Percentiles rank a stretch among this genome's conserved stretches.
Conservation (phyloP, 2,329 filamentous ascomycete genomes). For the Colletotrichum cordylinicola region DNA sequence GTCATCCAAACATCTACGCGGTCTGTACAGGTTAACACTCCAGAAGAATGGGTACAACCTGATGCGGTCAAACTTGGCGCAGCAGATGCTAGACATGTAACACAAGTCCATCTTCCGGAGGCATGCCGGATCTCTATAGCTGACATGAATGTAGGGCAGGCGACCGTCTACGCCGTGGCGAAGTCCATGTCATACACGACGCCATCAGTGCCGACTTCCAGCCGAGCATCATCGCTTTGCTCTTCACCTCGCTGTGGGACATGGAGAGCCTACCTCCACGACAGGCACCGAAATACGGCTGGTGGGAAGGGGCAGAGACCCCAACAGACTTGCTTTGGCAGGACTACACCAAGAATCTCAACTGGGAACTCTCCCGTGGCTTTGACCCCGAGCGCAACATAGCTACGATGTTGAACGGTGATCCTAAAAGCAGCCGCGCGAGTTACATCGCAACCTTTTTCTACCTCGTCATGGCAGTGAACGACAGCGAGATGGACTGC, state of each 20-base stretch:
- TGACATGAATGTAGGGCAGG: constrained; percentile 38
- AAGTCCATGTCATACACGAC: constrained; percentile 37
- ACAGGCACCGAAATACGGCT: constrained; percentile 39
- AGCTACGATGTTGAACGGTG: constrained; percentile 38
- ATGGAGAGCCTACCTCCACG: constrained; percentile 37
- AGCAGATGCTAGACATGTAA: constrained; percentile 49
- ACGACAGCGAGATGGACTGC: constrained; percentile 44
- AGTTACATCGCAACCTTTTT: constrained; percentile 53
- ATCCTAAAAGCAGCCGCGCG: constrained; percentile 44
- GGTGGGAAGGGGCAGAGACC: constrained; percentile 41
- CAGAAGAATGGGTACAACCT: constrained; percentile 29
- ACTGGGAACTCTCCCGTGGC: constrained; percentile 41
- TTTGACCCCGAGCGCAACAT: constrained; percentile 37
- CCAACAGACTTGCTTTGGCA: constrained; percentile 41
- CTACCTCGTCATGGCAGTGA: constrained; percentile 51
- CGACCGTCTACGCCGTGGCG: constrained; percentile 42
- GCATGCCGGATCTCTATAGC: not conserved
- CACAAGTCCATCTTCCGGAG: not conserved
- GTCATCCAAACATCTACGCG: constrained; percentile 47
- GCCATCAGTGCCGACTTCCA: constrained; percentile 40
- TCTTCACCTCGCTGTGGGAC: constrained; percentile 49
- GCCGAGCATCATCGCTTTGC: constrained; percentile 49
- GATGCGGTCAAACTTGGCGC: constrained; percentile 39
- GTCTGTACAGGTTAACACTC: constrained; percentile 36
- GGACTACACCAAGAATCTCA: constrained; percentile 40